Conservation (phyloP, 768 basidiomycete genomes). For the Trichaptum fuscoviolaceum region DNA sequence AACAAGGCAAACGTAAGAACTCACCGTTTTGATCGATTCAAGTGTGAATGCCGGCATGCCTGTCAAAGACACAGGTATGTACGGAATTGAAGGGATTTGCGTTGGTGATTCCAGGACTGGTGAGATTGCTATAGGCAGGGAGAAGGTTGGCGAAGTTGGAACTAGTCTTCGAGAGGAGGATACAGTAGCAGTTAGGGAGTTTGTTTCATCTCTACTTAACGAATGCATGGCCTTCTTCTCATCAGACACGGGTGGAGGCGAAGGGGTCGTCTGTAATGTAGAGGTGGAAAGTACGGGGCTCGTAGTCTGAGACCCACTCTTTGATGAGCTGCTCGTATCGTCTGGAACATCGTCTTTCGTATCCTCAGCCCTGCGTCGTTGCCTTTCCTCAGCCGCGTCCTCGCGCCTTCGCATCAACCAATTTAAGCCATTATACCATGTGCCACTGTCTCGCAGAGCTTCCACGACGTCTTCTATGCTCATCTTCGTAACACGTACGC, state of each 20-base stretch:
- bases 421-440: conserved; percentile 73
- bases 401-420: conserved; percentile 44
- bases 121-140: conserved; percentile 38
- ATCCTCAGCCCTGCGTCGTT: conserved; percentile 11
- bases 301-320: conserved; percentile 52
- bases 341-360: conserved; percentile 35
- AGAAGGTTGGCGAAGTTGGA: conserved; percentile 23
- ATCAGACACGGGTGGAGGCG: conserved; percentile 49
- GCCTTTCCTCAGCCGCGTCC: conserved; percentile 19
- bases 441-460: conserved; percentile 51
- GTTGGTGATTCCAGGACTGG: conserved; percentile 59
- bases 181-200: background rate
- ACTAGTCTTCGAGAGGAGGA: background rate
- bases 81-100: conserved; percentile 61
- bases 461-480: conserved; percentile 52
- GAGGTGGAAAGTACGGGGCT: conserved; percentile 72
- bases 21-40: conserved; percentile 52
- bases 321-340: conserved; percentile 45
- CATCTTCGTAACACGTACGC: conserved; percentile 51
- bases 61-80: conserved; percentile 51
- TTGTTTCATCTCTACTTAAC: background rate
- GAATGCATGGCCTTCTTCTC: conserved; percentile 27
- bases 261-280: conserved; percentile 74
- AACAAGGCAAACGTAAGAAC: conserved; percentile 20
- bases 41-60: conserved; percentile 53